phyloP scores from a whole-genome alignment of 225 moss, liverwort and hornwort genomes.

The Thuidium tamariscinum region DNA sequence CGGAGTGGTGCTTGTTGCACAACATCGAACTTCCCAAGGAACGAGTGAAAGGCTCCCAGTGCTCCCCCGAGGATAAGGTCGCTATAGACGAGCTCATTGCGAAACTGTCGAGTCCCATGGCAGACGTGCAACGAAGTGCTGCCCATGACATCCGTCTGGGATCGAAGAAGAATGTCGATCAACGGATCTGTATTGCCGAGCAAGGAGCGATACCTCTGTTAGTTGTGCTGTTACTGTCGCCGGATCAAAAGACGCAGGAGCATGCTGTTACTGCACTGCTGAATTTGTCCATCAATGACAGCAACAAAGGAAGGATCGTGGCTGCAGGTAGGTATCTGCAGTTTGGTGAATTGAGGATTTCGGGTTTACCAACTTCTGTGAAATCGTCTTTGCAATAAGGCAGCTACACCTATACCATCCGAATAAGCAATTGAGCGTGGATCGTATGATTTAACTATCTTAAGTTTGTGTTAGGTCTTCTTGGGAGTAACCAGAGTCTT shows the following conservation, averaged over 20 bases:
- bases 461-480: too few species aligned
- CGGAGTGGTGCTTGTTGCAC: slow-evolving; percentile 65
- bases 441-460: too few species aligned
- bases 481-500: too few species aligned
- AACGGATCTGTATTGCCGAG: slow-evolving; percentile 59
- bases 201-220: slow-evolving; percentile 71
- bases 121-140: slow-evolving; percentile 44
- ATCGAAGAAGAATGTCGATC: slow-evolving; percentile 56
- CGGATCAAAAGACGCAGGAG: slow-evolving; percentile 50
- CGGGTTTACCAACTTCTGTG: neutral
- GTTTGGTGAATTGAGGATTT: neutral
- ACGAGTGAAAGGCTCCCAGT: slow-evolving; percentile 6
- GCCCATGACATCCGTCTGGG: slow-evolving; percentile 43
- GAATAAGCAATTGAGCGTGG: too few species aligned
- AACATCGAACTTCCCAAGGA: slow-evolving; percentile 44
- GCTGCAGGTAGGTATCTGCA: slow-evolving; percentile 13
- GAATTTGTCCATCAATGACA: slow-evolving; percentile 65
- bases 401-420: too few species aligned
- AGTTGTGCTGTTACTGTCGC: slow-evolving; percentile 33
- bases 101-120: slow-evolving; percentile 26
- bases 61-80: slow-evolving; percentile 40
- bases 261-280: slow-evolving; percentile 68
- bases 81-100: slow-evolving; percentile 46
- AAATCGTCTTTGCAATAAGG: too few species aligned
- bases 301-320: slow-evolving; percentile 58